A percentile compares a stretch with the other conserved stretches of the same genome.
phyloP scores from a whole-genome alignment of 805 yeast genomes.

The Suhomyces xylopsoci region DNA sequence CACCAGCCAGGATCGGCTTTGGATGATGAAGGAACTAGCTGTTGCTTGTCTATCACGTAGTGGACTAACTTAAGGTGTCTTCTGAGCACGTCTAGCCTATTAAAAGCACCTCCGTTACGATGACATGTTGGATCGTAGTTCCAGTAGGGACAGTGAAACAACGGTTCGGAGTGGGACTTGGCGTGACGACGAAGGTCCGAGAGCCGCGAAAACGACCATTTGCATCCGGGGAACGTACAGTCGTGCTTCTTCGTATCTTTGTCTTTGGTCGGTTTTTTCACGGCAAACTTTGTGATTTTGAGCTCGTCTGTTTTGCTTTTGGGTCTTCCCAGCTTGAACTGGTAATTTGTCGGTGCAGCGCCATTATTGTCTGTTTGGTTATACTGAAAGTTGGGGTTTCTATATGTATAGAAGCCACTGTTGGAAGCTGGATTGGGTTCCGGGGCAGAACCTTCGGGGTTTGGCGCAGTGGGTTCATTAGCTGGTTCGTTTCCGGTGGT shows the following conservation, averaged over 20 bases:
- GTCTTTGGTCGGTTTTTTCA: slow-evolving; percentile 5
- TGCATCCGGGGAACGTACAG: slow-evolving; percentile 47
- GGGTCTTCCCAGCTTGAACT: slow-evolving; percentile 10
- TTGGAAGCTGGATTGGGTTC: background rate
- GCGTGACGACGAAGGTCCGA: slow-evolving; percentile 68
- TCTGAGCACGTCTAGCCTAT: slow-evolving; percentile 69
- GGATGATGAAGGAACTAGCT: slow-evolving; percentile 17
- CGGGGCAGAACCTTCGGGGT: background rate
- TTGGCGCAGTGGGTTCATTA: background rate
- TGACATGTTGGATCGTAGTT: slow-evolving; percentile 67
- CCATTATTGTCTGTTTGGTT: background rate
- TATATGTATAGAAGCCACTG: slow-evolving; percentile 2
- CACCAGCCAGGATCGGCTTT: slow-evolving; percentile 66
- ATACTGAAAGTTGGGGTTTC: slow-evolving; percentile 5
- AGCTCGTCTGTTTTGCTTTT: slow-evolving; percentile 6
- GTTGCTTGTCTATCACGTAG: slow-evolving; percentile 48
- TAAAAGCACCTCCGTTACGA: slow-evolving; percentile 72
- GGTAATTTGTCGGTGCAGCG: background rate
- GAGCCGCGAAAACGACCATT: slow-evolving; percentile 68
- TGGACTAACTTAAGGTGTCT: slow-evolving; percentile 71
- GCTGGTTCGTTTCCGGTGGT: background rate
- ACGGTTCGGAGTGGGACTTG: slow-evolving; percentile 64
- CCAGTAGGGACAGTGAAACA: slow-evolving; percentile 73
- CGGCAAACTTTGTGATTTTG: slow-evolving; percentile 1
- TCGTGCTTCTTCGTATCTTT: slow-evolving; percentile 29